Conservation (phyloP, 1,284 basidiomycete genomes). For the Leccinum subfulvum region DNA sequence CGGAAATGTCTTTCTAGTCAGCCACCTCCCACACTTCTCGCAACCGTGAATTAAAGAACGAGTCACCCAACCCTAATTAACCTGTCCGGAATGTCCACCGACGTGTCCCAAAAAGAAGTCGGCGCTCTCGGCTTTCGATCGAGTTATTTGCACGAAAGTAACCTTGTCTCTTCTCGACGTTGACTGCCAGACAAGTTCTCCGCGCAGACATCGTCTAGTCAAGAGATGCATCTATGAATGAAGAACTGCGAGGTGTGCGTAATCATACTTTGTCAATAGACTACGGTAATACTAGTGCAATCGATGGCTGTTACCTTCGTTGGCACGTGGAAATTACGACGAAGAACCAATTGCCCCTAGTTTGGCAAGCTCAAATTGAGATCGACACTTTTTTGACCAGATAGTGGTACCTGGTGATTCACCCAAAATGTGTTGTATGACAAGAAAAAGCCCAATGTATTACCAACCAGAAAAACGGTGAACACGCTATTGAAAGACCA, state of each 20-base stretch:
- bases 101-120: background rate
- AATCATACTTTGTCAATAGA: background rate
- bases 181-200: background rate
- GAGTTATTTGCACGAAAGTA: background rate
- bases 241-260: background rate
- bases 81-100: background rate
- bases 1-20: slow-evolving; percentile 1
- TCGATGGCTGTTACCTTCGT: slow-evolving; percentile 4
- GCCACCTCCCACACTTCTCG: background rate
- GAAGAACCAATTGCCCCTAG: background rate
- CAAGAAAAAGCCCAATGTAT: slow-evolving; percentile 8
- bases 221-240: background rate
- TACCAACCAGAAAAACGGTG: slow-evolving; percentile 1
- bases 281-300: background rate
- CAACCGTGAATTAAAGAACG: background rate
- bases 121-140: background rate
- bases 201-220: background rate
- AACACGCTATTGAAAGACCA: slow-evolving; percentile 2
- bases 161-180: background rate
- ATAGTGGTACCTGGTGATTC: background rate
- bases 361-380: slow-evolving; percentile 1
- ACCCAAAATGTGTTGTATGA: background rate
- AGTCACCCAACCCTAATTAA: background rate
- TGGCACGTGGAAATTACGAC: slow-evolving; percentile 19
- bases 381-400: slow-evolving; percentile 4